Percentiles rank a stretch among this genome's conserved stretches.
phyloP scores from a whole-genome alignment of 2,329 filamentous ascomycete genomes.

The Beauveria scarabaeidicola region DNA sequence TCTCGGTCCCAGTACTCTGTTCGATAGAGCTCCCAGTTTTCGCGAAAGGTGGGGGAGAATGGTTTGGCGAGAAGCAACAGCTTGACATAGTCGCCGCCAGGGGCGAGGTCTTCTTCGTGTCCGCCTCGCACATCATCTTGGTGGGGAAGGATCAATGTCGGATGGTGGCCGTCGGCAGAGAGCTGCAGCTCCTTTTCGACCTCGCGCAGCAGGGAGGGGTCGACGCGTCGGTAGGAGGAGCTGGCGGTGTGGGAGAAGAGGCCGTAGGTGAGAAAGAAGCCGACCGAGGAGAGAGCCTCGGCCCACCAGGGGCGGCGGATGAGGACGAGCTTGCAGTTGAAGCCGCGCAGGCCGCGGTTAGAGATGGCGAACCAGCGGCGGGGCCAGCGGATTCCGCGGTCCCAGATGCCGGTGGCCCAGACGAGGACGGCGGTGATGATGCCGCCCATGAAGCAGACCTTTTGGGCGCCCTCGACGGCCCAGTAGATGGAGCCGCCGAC shows the following conservation, averaged over 20 bases:
- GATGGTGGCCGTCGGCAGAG: constrained; percentile 31
- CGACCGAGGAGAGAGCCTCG: constrained; percentile 63
- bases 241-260: constrained; percentile 59
- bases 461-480: constrained; percentile 84
- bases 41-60: constrained; percentile 87
- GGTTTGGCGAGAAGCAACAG: constrained; percentile 86
- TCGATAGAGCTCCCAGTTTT: constrained; percentile 94
- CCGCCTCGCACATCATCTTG: constrained; percentile 56
- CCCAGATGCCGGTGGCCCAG: constrained; percentile 95
- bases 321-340: constrained; percentile 95
- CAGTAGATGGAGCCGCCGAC: constrained; percentile 93
- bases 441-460: constrained; percentile 84
- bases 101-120: constrained; percentile 82
- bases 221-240: constrained; percentile 69
- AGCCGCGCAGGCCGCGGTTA: constrained; percentile 79
- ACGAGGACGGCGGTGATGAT: constrained; percentile 79
- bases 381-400: constrained; percentile 89
- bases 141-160: constrained; percentile 32
- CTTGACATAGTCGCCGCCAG: constrained; percentile 86
- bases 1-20: constrained; percentile 96
- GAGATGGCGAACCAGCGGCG: constrained; percentile 81
- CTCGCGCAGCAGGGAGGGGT: constrained; percentile 51
- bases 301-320: constrained; percentile 75
- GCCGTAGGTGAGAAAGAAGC: constrained; percentile 71
- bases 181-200: constrained; percentile 51